Percentiles rank a stretch among this genome's conserved stretches.
phyloP scores from a whole-genome alignment of 2,329 filamentous ascomycete genomes.

The Stylonectria norvegica region DNA sequence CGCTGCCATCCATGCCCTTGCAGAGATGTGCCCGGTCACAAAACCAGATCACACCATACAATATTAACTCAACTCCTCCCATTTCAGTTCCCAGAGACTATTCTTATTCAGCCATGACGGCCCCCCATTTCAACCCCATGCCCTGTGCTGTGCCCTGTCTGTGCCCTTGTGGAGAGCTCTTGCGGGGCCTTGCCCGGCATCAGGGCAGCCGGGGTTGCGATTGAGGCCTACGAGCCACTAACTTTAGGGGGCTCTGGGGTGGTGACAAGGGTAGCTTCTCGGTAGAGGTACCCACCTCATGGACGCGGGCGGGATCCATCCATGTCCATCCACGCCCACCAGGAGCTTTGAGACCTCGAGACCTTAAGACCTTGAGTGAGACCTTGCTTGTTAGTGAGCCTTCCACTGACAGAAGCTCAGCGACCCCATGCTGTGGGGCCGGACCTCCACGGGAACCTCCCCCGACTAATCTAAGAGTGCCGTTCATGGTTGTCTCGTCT shows the following conservation, averaged over 20 bases:
- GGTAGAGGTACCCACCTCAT: conserved; percentile 13
- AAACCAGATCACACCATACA: conserved; percentile 10
- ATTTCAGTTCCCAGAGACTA: conserved; percentile 2
- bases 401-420: no score
- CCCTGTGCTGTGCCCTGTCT: conserved; percentile 19
- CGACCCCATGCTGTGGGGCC: no score
- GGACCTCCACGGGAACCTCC: conserved; percentile 12
- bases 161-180: no score
- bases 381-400: no score
- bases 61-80: conserved; percentile 5
- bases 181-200: conserved; percentile 19
- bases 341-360: conserved; percentile 5
- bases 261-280: conserved; percentile 23
- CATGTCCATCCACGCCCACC: conserved; percentile 4
- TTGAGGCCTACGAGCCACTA: conserved; percentile 10
- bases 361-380: no score
- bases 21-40: conserved; percentile 9
- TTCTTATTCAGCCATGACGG: neutral
- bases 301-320: no score
- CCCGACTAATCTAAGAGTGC: conserved; percentile 19
- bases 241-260: conserved; percentile 14
- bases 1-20: conserved; percentile 2
- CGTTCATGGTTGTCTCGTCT: conserved; percentile 7
- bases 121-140: conserved; percentile 11
- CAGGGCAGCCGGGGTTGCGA: conserved; percentile 10